A percentile compares a stretch with the other conserved stretches of the same genome.
phyloP scores from a whole-genome alignment of 2,329 filamentous ascomycete genomes.

The Fusarium subtropicale region DNA sequence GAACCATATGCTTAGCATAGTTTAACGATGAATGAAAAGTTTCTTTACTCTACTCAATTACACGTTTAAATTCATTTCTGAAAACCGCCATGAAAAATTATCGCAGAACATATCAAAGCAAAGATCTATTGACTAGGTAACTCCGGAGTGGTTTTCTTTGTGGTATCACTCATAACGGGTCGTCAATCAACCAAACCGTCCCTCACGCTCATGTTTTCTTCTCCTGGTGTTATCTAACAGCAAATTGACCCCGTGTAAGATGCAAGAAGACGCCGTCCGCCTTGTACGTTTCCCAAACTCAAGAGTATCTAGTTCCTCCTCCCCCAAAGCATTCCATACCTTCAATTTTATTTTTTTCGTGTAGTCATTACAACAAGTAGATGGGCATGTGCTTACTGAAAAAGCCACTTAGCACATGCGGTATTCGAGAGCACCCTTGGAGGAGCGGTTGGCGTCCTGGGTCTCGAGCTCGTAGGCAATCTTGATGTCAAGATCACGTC shows the following conservation, averaged over 20 bases:
- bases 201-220: conserved; percentile 34
- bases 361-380: conserved; percentile 44
- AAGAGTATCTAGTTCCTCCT: conserved; percentile 32
- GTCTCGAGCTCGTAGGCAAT: conserved; percentile 86
- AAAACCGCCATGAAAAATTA: background rate
- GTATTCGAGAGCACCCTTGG: conserved; percentile 80
- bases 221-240: conserved; percentile 40
- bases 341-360: conserved; percentile 33
- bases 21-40: conserved; percentile 39
- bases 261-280: conserved; percentile 46
- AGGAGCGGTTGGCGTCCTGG: conserved; percentile 75
- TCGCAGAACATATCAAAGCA: conserved; percentile 33
- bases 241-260: conserved; percentile 38
- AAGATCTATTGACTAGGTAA: conserved; percentile 46
- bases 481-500: conserved; percentile 91
- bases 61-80: background rate
- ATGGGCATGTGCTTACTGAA: conserved; percentile 3
- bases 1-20: conserved; percentile 12
- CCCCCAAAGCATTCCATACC: conserved; percentile 10
- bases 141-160: conserved; percentile 46
- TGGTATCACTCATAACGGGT: conserved; percentile 48
- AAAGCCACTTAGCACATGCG: conserved; percentile 71
- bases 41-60: conserved; percentile 19
- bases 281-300: conserved; percentile 39
- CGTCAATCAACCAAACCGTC: conserved; percentile 43